phyloP scores from a whole-genome alignment of 2,329 filamentous ascomycete species.

The Xylaria sp. region DNA sequence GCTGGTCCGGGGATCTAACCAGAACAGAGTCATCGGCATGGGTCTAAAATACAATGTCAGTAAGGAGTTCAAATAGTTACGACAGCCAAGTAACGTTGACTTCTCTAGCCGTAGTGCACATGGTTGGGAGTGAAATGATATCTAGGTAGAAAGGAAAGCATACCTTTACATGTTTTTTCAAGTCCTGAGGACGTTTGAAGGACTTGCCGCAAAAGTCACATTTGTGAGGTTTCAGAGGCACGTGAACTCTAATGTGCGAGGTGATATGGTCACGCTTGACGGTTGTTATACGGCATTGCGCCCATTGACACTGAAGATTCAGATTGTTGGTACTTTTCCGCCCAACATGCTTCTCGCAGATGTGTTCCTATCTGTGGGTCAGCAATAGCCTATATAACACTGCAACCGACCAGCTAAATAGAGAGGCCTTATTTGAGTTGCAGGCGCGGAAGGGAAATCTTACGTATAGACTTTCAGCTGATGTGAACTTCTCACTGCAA shows the following conservation, averaged over 20 bases:
- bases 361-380: conserved; percentile 77
- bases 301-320: conserved; percentile 97
- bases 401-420: not conserved
- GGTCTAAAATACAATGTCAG: conserved; percentile 62
- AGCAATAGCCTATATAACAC: conserved; percentile 9
- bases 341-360: conserved; percentile 97
- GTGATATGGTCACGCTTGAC: conserved; percentile 99
- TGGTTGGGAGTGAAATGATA: not conserved
- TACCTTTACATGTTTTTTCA: conserved; percentile 98
- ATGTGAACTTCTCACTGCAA: conserved; percentile 68
- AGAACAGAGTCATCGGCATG: conserved; percentile 94
- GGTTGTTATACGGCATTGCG: conserved; percentile 92
- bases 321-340: conserved; percentile 99
- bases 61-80: not conserved
- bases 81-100: not conserved
- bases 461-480: conserved; percentile 70
- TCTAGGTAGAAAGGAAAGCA: conserved; percentile 33
- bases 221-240: conserved; percentile 99
- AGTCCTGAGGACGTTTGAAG: conserved; percentile 97
- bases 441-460: conserved; percentile 46
- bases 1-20: conserved; percentile 63
- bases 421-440: not conserved
- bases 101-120: not conserved
- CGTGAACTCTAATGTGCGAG: conserved; percentile 97
- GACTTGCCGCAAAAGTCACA: conserved; percentile 99